These are phyloP conservation scores for Hyaloscypha finlandica DNA, from an alignment of 495 filamentous ascomycete species.

Conservation along the genomic window DNA sequence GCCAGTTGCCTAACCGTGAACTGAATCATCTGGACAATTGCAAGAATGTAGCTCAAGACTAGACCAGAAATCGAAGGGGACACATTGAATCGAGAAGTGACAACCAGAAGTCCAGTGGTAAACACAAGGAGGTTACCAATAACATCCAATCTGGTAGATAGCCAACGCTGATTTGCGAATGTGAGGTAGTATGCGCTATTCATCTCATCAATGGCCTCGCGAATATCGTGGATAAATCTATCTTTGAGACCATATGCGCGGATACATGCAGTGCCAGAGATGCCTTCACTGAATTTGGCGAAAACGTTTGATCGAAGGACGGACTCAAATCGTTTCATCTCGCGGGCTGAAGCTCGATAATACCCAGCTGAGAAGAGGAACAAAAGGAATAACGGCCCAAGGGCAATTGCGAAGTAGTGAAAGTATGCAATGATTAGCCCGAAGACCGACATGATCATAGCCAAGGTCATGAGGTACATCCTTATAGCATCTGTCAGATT, in stretches of 20 bases:
- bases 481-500: constrained; percentile 86
- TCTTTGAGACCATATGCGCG: constrained; percentile 82
- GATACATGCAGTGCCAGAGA: constrained; percentile 81
- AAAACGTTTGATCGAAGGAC: constrained; percentile 85
- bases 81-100: constrained; percentile 90
- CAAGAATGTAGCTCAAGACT: constrained; percentile 88
- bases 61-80: constrained; percentile 81
- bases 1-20: constrained; percentile 93
- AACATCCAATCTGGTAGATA: constrained; percentile 78
- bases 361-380: constrained; percentile 86
- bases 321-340: constrained; percentile 92
- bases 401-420: constrained; percentile 88
- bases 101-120: constrained; percentile 84
- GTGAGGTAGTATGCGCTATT: constrained; percentile 92
- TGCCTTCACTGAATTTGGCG: constrained; percentile 86
- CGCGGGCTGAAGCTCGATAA: constrained; percentile 86
- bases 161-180: constrained; percentile 92
- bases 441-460: constrained; percentile 78
- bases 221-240: constrained; percentile 69
- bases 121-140: constrained; percentile 84
- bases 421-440: constrained; percentile 89
- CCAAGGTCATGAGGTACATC: constrained; percentile 87
- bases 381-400: constrained; percentile 75
- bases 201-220: constrained; percentile 81
- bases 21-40: constrained; percentile 94